Base-by-base conservation (phyloP, 768 basidiomycete species). In the Boletus reticulatus region DNA sequence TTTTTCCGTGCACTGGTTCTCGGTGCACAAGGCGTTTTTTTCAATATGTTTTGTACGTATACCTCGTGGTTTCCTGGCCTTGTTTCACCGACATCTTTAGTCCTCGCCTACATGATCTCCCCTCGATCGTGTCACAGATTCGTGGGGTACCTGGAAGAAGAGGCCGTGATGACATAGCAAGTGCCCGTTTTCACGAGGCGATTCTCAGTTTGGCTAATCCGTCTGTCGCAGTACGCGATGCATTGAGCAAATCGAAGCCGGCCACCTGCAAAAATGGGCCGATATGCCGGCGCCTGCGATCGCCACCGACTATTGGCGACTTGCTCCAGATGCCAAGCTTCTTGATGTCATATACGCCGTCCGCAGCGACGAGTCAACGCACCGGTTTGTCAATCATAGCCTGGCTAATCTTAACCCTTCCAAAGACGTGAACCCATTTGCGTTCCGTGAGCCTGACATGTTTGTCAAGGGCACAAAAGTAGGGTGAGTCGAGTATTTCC, bases 311-410 rank as follows among this genome's bases (percentile, higher is more conserved):
- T 98, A 98, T 73, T 98, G 96, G 93, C 84, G 94, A 22, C 78
- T 96, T 32, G 67, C 71, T 3, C 73, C 81, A 4, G 69, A 88
- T 62, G 89, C 93, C 0, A 94, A 82, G 63, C 74, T 98, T 56
- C 76, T 92, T 19, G 96, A 98, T 63, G 88, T 96, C 45, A 80
- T 98, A 47, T 92, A 92, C 65, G 94, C 93, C 34, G 91, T 98
- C 34, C 82, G 95, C 63, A 92, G 91, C 16, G 95, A 98, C 71
- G 95, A 98, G 69, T 83, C 89, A 1, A 94, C 90, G 1, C 95
- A 98, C 66, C 80, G 93, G 48, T 98, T 98, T 65, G 93, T 96
- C 60, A 98, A 98, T 72, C 96, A 98, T 75, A 92, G 89, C 55
- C 77, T 98, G 36, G 96, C 94, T 4, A 94, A 94, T 73, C 78